Evolutionary conservation across 139 green algal species (phyloP), one percentile per base, ranked within the genome.

Genomic region (Microglena sp.): DNA sequence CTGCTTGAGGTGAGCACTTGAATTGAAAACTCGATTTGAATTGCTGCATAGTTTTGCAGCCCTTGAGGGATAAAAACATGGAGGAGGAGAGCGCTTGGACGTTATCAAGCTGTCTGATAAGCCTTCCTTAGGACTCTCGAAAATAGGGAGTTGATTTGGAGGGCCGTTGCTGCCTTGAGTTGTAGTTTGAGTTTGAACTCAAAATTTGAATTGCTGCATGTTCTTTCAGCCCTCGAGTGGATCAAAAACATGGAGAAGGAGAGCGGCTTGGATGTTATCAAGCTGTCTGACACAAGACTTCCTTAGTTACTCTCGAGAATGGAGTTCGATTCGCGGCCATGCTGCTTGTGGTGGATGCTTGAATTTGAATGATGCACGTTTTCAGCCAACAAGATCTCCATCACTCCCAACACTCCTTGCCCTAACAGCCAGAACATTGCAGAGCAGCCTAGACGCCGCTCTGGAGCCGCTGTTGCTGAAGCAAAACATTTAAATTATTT

Each of bases 171-270:
- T 30, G 21, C 35, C 33, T n/a, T 44, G 54, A 35, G 24, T 4
- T 3, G 28, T 5, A 8, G 5, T 8, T 55, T 5, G 4, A 22
- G 27, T 4, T 5, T 26, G 30, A 15, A 24, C 15, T 35, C 8
- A 43, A 29, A 43, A 11, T 50, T n/a, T 50, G 40, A 8, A n/a
- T n/a, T n/a, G n/a, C n/a, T n/a, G n/a, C n/a, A n/a, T n/a, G n/a
- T n/a, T n/a, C n/a, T n/a, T n/a, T n/a, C n/a, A 65, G 86, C 86
- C 68, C 90, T 90, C 77, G 78, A 78, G 46, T 93, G 86, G 86
- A 77, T 92, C 55, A 89, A 86, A 70, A 86, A 86, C 77, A 87
- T 90, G 81, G 76, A 90, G 67, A 70, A 73, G 24, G 85, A 87
- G 22, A 68, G 29, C 18, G 85, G 85, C 5, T 73, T 93, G 32